Evolutionary conservation across 2,329 filamentous ascomycete genomes (phyloP).

Genomic region (Talaromyces verruculosus): DNA sequence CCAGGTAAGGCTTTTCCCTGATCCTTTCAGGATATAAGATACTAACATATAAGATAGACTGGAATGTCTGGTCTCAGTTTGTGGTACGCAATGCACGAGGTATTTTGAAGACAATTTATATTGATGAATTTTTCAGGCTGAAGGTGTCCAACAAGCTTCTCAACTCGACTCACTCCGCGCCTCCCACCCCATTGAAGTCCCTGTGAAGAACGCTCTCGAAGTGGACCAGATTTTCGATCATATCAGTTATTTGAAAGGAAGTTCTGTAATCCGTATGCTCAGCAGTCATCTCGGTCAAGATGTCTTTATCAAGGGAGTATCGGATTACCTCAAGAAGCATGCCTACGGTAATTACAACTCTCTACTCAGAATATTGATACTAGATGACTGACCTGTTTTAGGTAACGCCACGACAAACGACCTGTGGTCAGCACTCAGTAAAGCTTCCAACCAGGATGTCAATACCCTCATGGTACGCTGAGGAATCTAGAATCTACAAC

Average conservation of each 20-base stretch:
- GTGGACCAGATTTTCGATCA: slow-evolving; percentile 97
- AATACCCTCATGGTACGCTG: slow-evolving; percentile 70
- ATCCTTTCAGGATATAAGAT: neutral
- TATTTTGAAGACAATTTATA: slow-evolving; percentile 43
- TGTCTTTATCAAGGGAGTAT: slow-evolving; percentile 85
- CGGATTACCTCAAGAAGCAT: slow-evolving; percentile 83
- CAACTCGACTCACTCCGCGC: slow-evolving; percentile 84
- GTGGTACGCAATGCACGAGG: slow-evolving; percentile 66
- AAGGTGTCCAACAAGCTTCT: slow-evolving; percentile 90
- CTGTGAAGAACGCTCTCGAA: slow-evolving; percentile 87
- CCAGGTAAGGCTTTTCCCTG: slow-evolving; percentile 55
- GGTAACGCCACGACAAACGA: slow-evolving; percentile 84
- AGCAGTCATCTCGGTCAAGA: slow-evolving; percentile 85
- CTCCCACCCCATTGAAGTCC: slow-evolving; percentile 94
- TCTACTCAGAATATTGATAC: neutral
- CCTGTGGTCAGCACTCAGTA: slow-evolving; percentile 82
- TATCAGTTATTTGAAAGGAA: slow-evolving; percentile 96
- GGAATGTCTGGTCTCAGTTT: slow-evolving; percentile 97
- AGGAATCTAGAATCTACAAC: neutral
- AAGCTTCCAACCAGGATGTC: slow-evolving; percentile 85
- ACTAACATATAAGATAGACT: slow-evolving; percentile 56
- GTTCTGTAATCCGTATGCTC: slow-evolving; percentile 94
- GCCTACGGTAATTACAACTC: slow-evolving; percentile 63
- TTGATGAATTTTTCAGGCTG: slow-evolving; percentile 59
- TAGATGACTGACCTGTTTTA: slow-evolving; percentile 23